These are phyloP conservation scores for Dioszegia hungarica DNA, from an alignment of 768 basidiomycete species.

Conservation along the genomic window DNA sequence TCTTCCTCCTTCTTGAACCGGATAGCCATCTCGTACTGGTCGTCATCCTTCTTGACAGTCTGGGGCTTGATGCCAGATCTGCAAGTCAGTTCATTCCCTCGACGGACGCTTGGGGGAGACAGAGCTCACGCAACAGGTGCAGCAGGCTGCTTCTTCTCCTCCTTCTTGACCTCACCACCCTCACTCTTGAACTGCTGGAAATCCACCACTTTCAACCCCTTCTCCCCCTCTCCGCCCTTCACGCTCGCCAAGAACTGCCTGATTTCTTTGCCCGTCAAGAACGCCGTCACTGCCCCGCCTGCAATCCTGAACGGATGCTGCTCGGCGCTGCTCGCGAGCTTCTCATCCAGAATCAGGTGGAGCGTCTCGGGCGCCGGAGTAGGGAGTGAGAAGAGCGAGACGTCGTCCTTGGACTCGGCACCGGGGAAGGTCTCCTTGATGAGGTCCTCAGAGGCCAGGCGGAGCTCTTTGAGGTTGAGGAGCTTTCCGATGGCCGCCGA, in stretches of 20 bases:
- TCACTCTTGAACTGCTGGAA: constrained; percentile 59
- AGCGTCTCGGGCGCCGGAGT: constrained; percentile 63
- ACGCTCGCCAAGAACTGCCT: constrained; percentile 65
- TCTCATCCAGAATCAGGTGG: constrained; percentile 66
- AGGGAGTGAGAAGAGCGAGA: constrained; percentile 73
- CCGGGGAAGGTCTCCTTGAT: constrained; percentile 72
- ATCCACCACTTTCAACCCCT: constrained; percentile 68
- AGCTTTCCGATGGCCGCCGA: constrained; percentile 70
- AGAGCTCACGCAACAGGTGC: constrained; percentile 33
- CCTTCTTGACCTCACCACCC: constrained; percentile 20
- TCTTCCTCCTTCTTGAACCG: constrained; percentile 94
- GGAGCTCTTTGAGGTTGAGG: constrained; percentile 68
- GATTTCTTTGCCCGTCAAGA: constrained; percentile 74
- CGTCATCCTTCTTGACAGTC: constrained; percentile 56
- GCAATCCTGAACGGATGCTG: constrained; percentile 69
- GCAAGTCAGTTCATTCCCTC: not conserved
- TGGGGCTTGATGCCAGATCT: constrained; percentile 8
- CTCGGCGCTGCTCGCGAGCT: constrained; percentile 65
- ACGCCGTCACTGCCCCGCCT: constrained; percentile 66
- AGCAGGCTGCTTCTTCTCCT: constrained; percentile 30
- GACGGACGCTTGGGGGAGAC: not conserved
- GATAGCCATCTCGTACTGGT: constrained; percentile 84
- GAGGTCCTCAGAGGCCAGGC: constrained; percentile 79
- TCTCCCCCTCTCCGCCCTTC: constrained; percentile 53
- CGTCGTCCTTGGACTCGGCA: constrained; percentile 73